Conservation (phyloP, 2,329 filamentous ascomycete species). For the Domatiomyces globalis region DNA sequence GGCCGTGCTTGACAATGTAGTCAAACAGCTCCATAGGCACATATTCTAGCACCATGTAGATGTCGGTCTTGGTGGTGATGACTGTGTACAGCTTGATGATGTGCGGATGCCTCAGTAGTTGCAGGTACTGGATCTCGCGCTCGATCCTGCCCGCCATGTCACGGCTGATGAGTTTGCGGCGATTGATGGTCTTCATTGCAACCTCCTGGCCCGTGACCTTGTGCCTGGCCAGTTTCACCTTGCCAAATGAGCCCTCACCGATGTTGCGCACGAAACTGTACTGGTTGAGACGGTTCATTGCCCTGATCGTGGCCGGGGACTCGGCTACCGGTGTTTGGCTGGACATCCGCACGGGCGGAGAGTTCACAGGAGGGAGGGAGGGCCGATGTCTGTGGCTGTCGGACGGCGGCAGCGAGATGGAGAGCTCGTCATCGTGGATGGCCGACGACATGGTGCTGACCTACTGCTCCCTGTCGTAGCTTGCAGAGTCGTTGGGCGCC, state of each 20-base stretch:
- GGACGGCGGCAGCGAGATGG: conserved; percentile 23
- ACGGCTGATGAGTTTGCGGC: conserved; percentile 87
- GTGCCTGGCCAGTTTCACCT: conserved; percentile 93
- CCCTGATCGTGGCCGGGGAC: conserved; percentile 36
- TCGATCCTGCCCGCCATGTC: conserved; percentile 98
- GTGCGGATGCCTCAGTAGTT: conserved; percentile 87
- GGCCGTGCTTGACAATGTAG: conserved; percentile 89
- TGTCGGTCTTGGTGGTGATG: conserved; percentile 85
- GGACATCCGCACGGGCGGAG: conserved; percentile 11
- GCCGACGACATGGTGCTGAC: conserved; percentile 22
- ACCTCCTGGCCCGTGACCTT: conserved; percentile 88
- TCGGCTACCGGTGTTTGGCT: conserved; percentile 21
- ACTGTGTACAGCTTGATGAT: conserved; percentile 99
- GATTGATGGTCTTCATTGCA: conserved; percentile 91
- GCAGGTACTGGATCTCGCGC: conserved; percentile 94
- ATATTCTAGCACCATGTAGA: conserved; percentile 98
- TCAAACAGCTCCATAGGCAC: conserved; percentile 94
- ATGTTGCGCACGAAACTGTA: conserved; percentile 84
- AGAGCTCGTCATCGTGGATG: conserved; percentile 26
- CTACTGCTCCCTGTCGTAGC: not conserved
- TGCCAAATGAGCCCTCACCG: conserved; percentile 94
- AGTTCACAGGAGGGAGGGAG: conserved; percentile 15
- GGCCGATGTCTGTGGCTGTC: conserved; percentile 15
- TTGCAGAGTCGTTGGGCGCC: not conserved
- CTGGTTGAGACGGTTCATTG: conserved; percentile 75